Evolutionary conservation across 352 stramenopile species (phyloP), one percentile per base, ranked within the genome.

Genomic region (Thalassiosira mediterranea): DNA sequence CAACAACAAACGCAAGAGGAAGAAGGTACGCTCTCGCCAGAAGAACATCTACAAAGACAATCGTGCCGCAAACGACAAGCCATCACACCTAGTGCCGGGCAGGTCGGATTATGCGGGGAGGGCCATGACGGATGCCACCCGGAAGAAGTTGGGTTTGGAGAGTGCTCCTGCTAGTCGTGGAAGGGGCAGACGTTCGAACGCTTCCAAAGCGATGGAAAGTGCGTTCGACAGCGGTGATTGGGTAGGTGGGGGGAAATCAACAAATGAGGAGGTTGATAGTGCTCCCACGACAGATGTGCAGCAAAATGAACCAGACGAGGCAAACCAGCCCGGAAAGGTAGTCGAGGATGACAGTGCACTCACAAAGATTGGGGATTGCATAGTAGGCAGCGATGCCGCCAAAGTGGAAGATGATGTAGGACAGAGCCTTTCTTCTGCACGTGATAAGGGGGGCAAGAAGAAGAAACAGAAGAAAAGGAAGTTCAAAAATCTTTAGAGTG

Each of bases 1-100:
- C n/a, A 62, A 53, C 3, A 61, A 72, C 44, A 77, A 75, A 28
- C 32, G 51, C 26, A 44, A 49, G 65, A 11, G 46, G 38, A 68
- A 79, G 13, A 93, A 93, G 60, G 61, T 88, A 21, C 72, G 88
- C 32, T 88, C 73, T 44, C 75, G 81, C 28, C 88, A 93, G 79
- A 93, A 93, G 75, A 93, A 93, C 60, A 92, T 93, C 68, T 47
- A 72, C 28, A 91, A 91, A 69, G 88, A 93, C 53, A 86, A 80
- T 51, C 81, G 88, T 52, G 4, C 64, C 17, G 42, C 29, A 0
- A 72, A 83, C 15, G 49, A 85, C 15, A 92, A 89, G 62, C 88
- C 88, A 25, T 52, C 71, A 15, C 81, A 92, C 76, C 49, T 93
- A 0, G 44, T 84, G 34, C 32, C 61, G 21, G 88, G 86, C 11